Evolutionary conservation across 257 asterid species (phyloP).

Genomic region (Dorcoceras hygrometricum): DNA sequence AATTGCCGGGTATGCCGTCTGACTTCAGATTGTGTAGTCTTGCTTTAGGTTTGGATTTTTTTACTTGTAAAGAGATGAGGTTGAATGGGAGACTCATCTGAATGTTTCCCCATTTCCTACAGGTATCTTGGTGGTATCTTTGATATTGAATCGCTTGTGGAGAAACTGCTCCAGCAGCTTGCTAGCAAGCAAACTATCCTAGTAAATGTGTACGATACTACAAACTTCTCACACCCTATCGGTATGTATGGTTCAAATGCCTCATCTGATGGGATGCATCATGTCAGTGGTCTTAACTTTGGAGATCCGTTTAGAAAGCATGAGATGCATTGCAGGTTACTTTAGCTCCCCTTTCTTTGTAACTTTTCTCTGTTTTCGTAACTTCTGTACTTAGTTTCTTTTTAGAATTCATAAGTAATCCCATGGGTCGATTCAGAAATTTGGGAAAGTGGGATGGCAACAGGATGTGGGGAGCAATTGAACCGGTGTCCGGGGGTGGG

Average conservation of each 20-base stretch:
- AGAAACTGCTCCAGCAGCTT: constrained; percentile 95
- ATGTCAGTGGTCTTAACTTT: constrained; percentile 75
- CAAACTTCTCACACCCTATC: constrained; percentile 62
- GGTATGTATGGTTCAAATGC: constrained; percentile 87
- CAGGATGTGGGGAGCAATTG: too few relatives aligned
- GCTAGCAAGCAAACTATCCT: constrained; percentile 94
- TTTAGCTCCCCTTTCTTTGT: constrained; percentile 1
- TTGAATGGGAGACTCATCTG: background rate
- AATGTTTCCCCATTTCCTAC: constrained; percentile 21
- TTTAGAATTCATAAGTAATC: background rate
- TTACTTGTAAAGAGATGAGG: background rate
- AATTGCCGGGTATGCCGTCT: constrained; percentile 66
- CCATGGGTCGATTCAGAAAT: background rate
- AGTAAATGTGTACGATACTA: constrained; percentile 83
- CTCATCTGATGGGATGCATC: constrained; percentile 47
- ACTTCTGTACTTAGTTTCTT: background rate
- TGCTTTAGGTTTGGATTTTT: background rate
- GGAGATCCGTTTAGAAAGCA: constrained; percentile 95
- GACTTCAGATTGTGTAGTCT: constrained; percentile 5
- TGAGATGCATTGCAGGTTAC: constrained; percentile 98
- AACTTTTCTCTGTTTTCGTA: background rate
- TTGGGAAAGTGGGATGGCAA: too few relatives aligned
- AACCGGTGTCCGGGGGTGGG: too few relatives aligned
- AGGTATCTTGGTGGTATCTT: constrained; percentile 99
- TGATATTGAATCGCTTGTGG: constrained; percentile 94